Evolutionary conservation across 2,329 filamentous ascomycete genomes (phyloP), one percentile per base, ranked within the genome.

Genomic region (Fusarium domesticum): DNA sequence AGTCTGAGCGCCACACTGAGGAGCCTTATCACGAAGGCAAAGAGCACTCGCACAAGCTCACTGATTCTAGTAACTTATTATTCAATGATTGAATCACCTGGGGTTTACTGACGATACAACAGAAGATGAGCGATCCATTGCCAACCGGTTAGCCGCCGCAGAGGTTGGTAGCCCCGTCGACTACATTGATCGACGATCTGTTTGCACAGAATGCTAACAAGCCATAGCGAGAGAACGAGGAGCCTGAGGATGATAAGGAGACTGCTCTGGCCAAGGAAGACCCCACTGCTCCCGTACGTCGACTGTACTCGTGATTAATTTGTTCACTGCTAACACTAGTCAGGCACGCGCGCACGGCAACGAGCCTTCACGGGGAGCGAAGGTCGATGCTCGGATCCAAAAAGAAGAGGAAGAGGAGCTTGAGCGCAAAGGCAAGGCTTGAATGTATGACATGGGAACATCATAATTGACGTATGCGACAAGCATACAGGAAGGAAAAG

Each of bases 21-120:
- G 71, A 78, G 39, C 76, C 81, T 48, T 93, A 80, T 71, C 72
- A 90, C 49, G 85, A 92, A 71, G 88, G 89, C 58, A 74, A 84
- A 65, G 65, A 76, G 46, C 73, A 87, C 65, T 84, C 84, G 40
- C 88, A 95, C 68, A 66, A 75, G 49, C 73, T 76, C 51, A 76
- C 78, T 43, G 87, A 93, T 64, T 81, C 87, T 38, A 92, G 87
- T 90, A 77, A 50, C 77, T 60, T 39, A 14, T 15, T 37, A 33
- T 10, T 10, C 23, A 28, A 28, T 10, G 14, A 4, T 8, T 16
- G 32, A 5, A 17, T 6, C 6, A 28, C 12, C 6, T 12, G 15
- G 14, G 3, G 10, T 18, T 6, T 28, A 17, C 53, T 63, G 46
- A 67, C 46, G 17, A 23, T 2, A 18, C 40, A 7, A 42, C 52